Evolutionary conservation across 2,329 filamentous ascomycete genomes (phyloP).

Genomic region (Venturia aucupariae): DNA sequence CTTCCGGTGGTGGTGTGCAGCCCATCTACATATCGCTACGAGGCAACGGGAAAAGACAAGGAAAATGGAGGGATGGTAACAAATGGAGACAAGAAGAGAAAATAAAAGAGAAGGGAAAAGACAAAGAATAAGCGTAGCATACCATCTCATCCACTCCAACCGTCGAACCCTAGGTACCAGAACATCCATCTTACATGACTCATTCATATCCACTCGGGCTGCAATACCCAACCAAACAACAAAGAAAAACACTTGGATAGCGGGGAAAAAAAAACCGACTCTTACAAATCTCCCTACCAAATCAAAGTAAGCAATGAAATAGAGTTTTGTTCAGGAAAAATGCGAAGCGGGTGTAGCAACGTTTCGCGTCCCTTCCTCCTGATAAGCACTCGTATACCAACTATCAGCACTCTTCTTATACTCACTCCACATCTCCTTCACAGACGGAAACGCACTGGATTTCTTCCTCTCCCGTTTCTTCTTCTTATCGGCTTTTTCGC

Average conservation of each 20-base stretch:
- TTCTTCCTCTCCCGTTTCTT: not conserved
- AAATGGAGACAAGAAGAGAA: not conserved
- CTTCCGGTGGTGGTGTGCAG: not conserved
- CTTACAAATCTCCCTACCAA: not conserved
- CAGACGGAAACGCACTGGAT: not conserved
- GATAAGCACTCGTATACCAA: not conserved
- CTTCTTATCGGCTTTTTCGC: not conserved
- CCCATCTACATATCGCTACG: not conserved
- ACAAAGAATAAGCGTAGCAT: not conserved
- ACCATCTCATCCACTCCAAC: not conserved
- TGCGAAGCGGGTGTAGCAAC: not conserved
- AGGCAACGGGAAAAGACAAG: not conserved
- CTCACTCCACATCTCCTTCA: slow-evolving; percentile 12
- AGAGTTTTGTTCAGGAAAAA: not conserved
- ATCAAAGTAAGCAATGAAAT: not conserved
- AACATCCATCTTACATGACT: not conserved
- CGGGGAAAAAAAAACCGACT: not conserved
- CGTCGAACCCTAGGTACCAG: not conserved
- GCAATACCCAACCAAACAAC: not conserved
- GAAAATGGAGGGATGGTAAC: not conserved
- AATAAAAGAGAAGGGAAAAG: not conserved
- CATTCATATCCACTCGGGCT: not conserved
- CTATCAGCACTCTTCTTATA: slow-evolving; percentile 8
- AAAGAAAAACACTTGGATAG: not conserved
- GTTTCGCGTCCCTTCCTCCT: not conserved